Evolutionary conservation across 164 flowering plant genomes (phyloP), one percentile per base, ranked within the genome.

Genomic region (Buxus sempervirens): DNA sequence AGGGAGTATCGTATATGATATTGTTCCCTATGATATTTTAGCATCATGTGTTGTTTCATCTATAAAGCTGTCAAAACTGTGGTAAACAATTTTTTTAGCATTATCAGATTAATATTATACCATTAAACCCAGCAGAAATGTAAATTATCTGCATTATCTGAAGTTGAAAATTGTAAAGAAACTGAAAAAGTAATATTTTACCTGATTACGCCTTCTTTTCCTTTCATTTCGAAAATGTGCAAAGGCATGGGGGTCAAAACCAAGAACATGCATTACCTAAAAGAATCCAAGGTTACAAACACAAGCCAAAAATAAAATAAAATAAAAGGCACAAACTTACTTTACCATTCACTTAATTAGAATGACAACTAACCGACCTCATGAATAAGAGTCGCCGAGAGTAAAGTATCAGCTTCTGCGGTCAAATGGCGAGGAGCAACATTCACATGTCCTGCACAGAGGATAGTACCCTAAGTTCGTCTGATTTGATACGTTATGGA

Each of bases 371-470:
- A 60, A 66, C 83, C 32, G n/a, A 91, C 99, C 96, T 96, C 99
- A 63, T 96, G 99, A 73, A 96, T 84, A 20, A 96, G 88, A 26
- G 99, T 96, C 38, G 99, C 99, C 15, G 98, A 93, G 66, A 96
- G 99, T 75, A 96, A 76, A 58, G 90, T 89, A 76, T 93, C 98
- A 56, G 99, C 97, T 82, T 96, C 99, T 45, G 98, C 97, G 32
- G 99, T 96, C 85, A 96, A 84, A 82, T 96, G 99, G 53, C 99
- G 98, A 71, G 99, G 99, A 72, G 99, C 97, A 79, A 96, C 99
- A 86, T 96, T 96, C 66, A 96, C 99, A 75, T 96, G 99, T 24
- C 99, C 99, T 96, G 60, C 63, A 78, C 18, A 60, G 58, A 54
- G 23, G 32, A 25, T 3, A 32, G 21, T 9, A 32, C n/a, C n/a